These are phyloP conservation scores for Dipodascus albidus DNA, from an alignment of 805 yeast species.

Conservation along the genomic window DNA sequence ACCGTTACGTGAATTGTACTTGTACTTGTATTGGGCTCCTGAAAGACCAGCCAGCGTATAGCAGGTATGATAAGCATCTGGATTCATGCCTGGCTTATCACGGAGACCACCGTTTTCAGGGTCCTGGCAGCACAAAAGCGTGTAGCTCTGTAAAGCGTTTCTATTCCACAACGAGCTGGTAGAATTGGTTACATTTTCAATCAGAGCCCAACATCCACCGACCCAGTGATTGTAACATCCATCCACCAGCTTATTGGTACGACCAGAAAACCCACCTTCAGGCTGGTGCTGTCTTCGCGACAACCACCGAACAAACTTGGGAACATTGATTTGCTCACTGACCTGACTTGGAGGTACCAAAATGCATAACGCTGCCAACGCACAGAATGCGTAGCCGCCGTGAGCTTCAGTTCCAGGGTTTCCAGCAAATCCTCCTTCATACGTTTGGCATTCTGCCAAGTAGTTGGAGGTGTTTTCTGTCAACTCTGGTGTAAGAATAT, in stretches of 20 bases:
- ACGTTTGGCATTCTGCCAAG: conserved; percentile 67
- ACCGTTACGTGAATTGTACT: conserved; percentile 12
- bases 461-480: conserved; percentile 42
- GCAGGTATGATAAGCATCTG: conserved; percentile 88
- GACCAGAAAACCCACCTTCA: conserved; percentile 86
- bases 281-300: conserved; percentile 50
- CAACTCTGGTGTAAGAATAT: conserved; percentile 52
- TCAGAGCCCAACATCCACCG: conserved; percentile 59
- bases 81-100: conserved; percentile 74
- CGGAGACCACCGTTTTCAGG: conserved; percentile 57
- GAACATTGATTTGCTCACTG: conserved; percentile 34
- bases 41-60: conserved; percentile 72
- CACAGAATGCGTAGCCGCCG: conserved; percentile 95
- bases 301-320: conserved; percentile 50
- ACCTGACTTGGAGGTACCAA: conserved; percentile 31
- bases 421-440: conserved; percentile 94
- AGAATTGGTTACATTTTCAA: conserved; percentile 39
- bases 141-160: conserved; percentile 47
- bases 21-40: conserved; percentile 37
- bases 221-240: conserved; percentile 97
- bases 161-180: conserved; percentile 34
- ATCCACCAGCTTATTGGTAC: conserved; percentile 89
- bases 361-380: conserved; percentile 49
- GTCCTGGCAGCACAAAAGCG: conserved; percentile 65
- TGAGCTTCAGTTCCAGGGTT: conserved; percentile 82